Evolutionary conservation across 345 rosid genomes (phyloP), one percentile per base, ranked within the genome.

Genomic region (Trapa incisa): DNA sequence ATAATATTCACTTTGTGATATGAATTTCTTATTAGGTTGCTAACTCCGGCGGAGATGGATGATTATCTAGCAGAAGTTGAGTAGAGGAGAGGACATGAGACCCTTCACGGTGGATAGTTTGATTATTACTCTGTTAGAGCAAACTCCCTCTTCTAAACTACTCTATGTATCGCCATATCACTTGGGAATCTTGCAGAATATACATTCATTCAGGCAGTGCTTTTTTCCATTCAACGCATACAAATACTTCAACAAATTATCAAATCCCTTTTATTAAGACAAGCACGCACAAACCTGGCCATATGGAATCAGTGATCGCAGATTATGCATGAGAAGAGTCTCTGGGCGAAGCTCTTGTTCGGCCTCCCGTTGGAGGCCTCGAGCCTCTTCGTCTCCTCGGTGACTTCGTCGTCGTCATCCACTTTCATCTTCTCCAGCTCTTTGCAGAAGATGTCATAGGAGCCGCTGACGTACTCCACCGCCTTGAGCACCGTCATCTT

Each of bases 31-130:
- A 4, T 78, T 86, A 89, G 96, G 80, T 88, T 89, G 38, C 79
- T 87, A 32, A 87, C 89, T 14, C 82, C 96, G 13, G 86, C 88
- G n/a, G 96, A 89, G 75, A 80, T 89, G 22, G 89, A 87, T 0
- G 76, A 73, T 63, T 73, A 68, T 56, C 65, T 73, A 68, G 72
- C 68, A 22, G 76, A 73, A 63, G 88, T 84, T 61, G 96, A 89
- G 71, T 89, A 47, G 53, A 84, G 67, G 45, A 22, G 29, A 22
- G 29, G 29, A 22, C 29, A 22, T 22, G 29, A 22, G 29, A 22
- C 29, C 29, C 29, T 22, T 22, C 29, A 22, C 29, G 29, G 29
- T 22, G 29, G 29, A 22, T 22, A 22, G 29, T 22, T 22, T 22
- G 29, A 22, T 22, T 22, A 22, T 22, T 22, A 22, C 29, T 22